Percentiles rank a stretch among this genome's conserved stretches.
Evolutionary conservation across 2,329 filamentous ascomycete species (phyloP).

Genomic region (Drechslerella dactyloides): DNA sequence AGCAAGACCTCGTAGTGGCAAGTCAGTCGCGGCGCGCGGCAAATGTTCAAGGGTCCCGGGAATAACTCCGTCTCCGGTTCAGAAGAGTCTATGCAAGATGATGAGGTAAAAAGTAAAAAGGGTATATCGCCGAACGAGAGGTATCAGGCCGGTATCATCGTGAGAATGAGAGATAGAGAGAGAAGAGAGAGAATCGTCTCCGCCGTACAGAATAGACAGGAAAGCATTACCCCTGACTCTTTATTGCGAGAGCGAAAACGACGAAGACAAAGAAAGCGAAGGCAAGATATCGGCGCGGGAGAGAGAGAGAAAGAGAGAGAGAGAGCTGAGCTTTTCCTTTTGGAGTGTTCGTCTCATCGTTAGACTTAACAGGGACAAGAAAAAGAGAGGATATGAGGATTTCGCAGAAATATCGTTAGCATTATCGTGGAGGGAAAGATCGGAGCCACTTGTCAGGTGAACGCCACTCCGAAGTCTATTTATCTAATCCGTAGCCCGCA

Average conservation of each 20-base stretch:
- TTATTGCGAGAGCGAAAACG: not conserved
- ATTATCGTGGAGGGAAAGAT: slow-evolving; percentile 21
- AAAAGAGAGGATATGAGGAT: slow-evolving; percentile 17
- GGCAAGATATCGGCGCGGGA: slow-evolving; percentile 3
- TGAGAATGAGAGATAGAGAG: too few relatives aligned
- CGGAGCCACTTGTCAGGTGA: slow-evolving; percentile 22
- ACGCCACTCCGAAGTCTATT: slow-evolving; percentile 21
- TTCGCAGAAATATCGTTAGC: slow-evolving; percentile 26
- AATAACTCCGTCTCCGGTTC: slow-evolving; percentile 47
- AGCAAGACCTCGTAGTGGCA: too few relatives aligned
- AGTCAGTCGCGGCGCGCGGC: slow-evolving; percentile 8
- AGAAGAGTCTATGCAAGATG: slow-evolving; percentile 49
- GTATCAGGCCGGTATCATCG: slow-evolving; percentile 26
- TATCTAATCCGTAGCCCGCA: slow-evolving; percentile 39
- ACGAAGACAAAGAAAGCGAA: slow-evolving; percentile 12
- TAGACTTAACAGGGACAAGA: slow-evolving; percentile 28
- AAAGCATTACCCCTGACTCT: slow-evolving; percentile 15
- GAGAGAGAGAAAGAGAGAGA: too few relatives aligned
- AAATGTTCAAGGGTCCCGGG: slow-evolving; percentile 25
- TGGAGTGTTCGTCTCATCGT: slow-evolving; percentile 34
- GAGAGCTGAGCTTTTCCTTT: slow-evolving; percentile 32
- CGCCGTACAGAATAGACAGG: slow-evolving; percentile 13
- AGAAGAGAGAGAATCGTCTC: slow-evolving; percentile 8
- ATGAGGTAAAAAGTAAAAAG: slow-evolving; percentile 13
- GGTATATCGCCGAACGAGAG: slow-evolving; percentile 39